These are phyloP conservation scores for Calonectria multiphialidica DNA, from an alignment of 2,329 filamentous ascomycete genomes.

Conservation along the genomic window DNA sequence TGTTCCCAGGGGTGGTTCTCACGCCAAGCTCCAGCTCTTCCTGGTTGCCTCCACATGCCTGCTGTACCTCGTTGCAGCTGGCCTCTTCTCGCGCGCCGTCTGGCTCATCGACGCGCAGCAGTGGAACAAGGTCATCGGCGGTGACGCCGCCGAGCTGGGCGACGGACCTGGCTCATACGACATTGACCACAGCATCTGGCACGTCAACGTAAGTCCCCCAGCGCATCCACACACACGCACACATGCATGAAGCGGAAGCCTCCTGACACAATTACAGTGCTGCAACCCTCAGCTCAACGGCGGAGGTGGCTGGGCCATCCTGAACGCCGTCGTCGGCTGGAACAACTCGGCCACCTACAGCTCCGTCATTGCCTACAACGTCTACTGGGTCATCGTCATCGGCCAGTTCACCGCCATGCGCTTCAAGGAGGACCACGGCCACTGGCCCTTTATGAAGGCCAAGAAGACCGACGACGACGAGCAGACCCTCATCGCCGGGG, in stretches of 20 bases:
- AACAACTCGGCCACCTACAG: conserved; percentile 89
- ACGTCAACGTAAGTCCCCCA: conserved; percentile 75
- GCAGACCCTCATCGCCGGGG: conserved; percentile 16
- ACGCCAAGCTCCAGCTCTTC: conserved; percentile 73
- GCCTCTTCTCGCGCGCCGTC: conserved; percentile 81
- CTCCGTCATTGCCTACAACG: conserved; percentile 86
- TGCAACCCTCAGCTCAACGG: conserved; percentile 81
- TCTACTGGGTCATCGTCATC: conserved; percentile 87
- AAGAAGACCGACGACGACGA: conserved; percentile 39
- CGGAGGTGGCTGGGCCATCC: conserved; percentile 86
- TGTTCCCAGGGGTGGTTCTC: conserved; percentile 54
- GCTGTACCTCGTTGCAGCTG: conserved; percentile 86
- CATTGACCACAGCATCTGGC: conserved; percentile 83
- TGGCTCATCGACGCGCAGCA: conserved; percentile 80
- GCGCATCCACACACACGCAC: too few species aligned
- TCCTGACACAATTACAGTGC: conserved; percentile 64
- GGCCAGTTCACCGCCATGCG: conserved; percentile 75
- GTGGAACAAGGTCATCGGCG: conserved; percentile 76
- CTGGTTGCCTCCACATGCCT: conserved; percentile 86
- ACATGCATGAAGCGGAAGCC: not conserved
- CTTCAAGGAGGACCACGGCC: conserved; percentile 72
- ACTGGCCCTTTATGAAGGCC: conserved; percentile 58
- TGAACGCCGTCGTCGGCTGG: conserved; percentile 90
- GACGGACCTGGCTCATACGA: conserved; percentile 82
- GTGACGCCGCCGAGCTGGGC: conserved; percentile 64